phyloP scores from a whole-genome alignment of 345 rosid genomes.

The Pistacia atlantica region DNA sequence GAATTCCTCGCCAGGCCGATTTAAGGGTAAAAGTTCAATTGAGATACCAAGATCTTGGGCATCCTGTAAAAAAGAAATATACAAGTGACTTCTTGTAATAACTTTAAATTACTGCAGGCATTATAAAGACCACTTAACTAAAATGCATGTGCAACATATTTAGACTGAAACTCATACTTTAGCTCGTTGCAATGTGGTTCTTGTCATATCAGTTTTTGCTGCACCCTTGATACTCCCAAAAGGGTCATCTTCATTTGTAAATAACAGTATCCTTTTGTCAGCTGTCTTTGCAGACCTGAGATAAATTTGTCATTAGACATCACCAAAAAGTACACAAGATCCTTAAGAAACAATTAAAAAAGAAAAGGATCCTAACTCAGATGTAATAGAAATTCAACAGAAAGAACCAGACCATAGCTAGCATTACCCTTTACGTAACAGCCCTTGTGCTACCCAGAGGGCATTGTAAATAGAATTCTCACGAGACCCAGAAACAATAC shows the following conservation, averaged over 20 bases:
- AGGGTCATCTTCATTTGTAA: slow-evolving; percentile 96
- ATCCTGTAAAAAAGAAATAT: slow-evolving; percentile 56
- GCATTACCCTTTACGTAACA: slow-evolving; percentile 90
- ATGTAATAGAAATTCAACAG: slow-evolving; percentile 2
- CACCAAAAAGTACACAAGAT: slow-evolving; percentile 13
- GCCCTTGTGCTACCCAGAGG: slow-evolving; percentile 97
- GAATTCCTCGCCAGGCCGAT: slow-evolving; percentile 62
- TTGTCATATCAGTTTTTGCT: slow-evolving; percentile 78
- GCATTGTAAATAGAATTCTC: slow-evolving; percentile 93
- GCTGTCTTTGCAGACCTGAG: slow-evolving; percentile 85
- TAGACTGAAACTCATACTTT: slow-evolving; percentile 47
- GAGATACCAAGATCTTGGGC: slow-evolving; percentile 94
- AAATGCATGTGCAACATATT: slow-evolving; percentile 17
- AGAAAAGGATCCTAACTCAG: neutral
- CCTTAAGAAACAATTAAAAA: neutral
- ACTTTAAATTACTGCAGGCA: neutral
- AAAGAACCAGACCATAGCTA: neutral
- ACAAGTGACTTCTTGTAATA: neutral
- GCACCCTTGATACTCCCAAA: slow-evolving; percentile 77
- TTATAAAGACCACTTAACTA: neutral
- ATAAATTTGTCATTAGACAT: slow-evolving; percentile 24
- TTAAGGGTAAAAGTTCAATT: slow-evolving; percentile 89
- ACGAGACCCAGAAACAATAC: slow-evolving; percentile 81
- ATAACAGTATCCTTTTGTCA: slow-evolving; percentile 75
- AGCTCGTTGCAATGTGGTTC: slow-evolving; percentile 94